Evolutionary conservation across 768 basidiomycete genomes (phyloP).

Genomic region (Xerocomus brunneocitrinus): DNA sequence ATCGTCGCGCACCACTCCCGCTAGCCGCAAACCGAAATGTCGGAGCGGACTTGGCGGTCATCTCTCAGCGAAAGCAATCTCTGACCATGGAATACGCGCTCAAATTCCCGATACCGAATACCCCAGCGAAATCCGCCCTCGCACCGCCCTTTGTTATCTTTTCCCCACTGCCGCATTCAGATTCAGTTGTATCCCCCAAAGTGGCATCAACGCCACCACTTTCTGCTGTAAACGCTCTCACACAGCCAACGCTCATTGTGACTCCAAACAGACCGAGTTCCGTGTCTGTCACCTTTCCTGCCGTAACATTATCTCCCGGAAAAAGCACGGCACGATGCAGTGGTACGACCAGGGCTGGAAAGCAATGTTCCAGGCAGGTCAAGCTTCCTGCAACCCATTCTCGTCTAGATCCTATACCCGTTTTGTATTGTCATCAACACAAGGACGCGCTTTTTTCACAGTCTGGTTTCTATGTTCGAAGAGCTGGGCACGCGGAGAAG

Average conservation of each 20-base stretch:
- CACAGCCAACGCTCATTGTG: conserved; percentile 10
- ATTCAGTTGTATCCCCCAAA: conserved; percentile 16
- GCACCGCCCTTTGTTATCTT: conserved; percentile 14
- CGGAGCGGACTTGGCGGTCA: background rate
- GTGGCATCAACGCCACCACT: background rate
- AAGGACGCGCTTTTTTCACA: conserved; percentile 42
- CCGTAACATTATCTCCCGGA: conserved; percentile 15
- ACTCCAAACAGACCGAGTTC: conserved; percentile 21
- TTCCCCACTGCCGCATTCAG: conserved; percentile 34
- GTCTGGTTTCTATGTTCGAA: conserved; percentile 55
- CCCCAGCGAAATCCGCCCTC: conserved; percentile 14
- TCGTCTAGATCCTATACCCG: conserved; percentile 25
- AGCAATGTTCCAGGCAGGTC: conserved; percentile 56
- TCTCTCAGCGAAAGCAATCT: conserved; percentile 2
- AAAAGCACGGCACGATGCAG: conserved; percentile 45
- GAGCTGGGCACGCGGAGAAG: conserved; percentile 32
- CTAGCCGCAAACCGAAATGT: conserved; percentile 7
- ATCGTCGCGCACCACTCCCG: background rate
- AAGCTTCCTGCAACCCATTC: conserved; percentile 36
- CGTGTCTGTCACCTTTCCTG: conserved; percentile 13
- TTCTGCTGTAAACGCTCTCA: conserved; percentile 1
- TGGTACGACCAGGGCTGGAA: conserved; percentile 60
- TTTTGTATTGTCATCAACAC: conserved; percentile 63
- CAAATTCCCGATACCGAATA: conserved; percentile 13
- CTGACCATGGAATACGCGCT: conserved; percentile 21